These are phyloP conservation scores for Aaosphaeria pasadenensis DNA, from an alignment of 2,329 filamentous ascomycete genomes.

Conservation along the genomic window DNA sequence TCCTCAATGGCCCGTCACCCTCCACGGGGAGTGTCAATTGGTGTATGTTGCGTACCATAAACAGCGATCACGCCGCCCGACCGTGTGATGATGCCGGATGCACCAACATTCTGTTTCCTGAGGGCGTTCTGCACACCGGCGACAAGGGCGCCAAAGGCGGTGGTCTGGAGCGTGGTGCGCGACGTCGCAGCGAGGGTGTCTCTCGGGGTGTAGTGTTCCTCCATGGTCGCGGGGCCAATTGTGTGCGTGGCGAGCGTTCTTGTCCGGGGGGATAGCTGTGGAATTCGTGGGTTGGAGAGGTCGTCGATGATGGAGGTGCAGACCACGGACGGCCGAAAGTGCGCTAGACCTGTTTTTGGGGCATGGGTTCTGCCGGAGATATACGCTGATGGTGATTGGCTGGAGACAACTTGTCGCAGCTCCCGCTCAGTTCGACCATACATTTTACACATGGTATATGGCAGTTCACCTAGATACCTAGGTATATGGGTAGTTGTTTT, in stretches of 20 bases:
- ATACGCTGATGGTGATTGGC: no score
- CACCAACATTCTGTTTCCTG: conserved; percentile 75
- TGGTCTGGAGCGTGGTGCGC: conserved; percentile 63
- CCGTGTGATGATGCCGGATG: conserved; percentile 75
- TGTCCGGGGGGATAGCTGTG: not conserved
- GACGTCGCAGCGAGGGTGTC: conserved; percentile 70
- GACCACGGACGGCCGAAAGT: no score
- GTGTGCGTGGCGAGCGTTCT: conserved; percentile 10
- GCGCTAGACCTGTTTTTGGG: no score
- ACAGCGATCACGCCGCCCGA: conserved; percentile 71
- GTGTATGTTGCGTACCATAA: conserved; percentile 52
- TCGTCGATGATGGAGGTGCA: no score
- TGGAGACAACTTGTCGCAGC: no score
- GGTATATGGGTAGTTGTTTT: no score
- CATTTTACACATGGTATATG: no score
- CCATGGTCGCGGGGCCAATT: conserved; percentile 29
- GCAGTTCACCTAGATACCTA: no score
- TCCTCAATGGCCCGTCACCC: no score
- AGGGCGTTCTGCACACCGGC: conserved; percentile 86
- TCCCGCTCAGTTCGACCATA: no score
- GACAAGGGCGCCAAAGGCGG: conserved; percentile 65
- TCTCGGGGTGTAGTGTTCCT: conserved; percentile 48
- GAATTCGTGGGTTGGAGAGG: no score
- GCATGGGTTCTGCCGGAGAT: no score
- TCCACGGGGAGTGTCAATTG: not conserved